Conservation (phyloP, 805 yeast genomes). For the Naumovozyma castellii region DNA sequence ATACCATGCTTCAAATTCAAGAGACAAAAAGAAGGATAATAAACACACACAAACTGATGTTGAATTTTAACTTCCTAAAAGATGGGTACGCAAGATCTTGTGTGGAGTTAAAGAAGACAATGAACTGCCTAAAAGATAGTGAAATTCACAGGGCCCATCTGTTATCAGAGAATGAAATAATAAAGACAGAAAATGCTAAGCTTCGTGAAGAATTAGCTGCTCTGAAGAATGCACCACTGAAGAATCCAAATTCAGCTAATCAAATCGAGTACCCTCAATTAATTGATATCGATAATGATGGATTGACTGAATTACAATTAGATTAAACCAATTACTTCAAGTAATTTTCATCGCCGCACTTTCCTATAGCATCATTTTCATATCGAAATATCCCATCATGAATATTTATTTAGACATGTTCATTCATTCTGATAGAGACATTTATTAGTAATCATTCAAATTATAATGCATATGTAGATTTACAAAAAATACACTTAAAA, state of each 20-base stretch:
- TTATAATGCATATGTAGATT: background rate
- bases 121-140: conserved; percentile 29
- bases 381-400: background rate
- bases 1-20: conserved; percentile 24
- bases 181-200: background rate
- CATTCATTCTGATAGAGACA: background rate
- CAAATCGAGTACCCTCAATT: background rate
- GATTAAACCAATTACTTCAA: background rate
- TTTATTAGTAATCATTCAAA: background rate
- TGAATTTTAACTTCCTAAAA: conserved; percentile 27
- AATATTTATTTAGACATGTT: background rate
- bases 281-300: background rate
- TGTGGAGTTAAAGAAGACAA: conserved; percentile 26
- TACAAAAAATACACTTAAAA: too few species aligned
- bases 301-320: background rate
- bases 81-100: conserved; percentile 29
- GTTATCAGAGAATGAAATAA: conserved; percentile 29
- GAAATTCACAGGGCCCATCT: conserved; percentile 32
- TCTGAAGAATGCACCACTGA: background rate
- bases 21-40: conserved; percentile 28
- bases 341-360: too few species aligned
- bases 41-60: conserved; percentile 26
- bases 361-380: background rate
- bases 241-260: background rate
- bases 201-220: background rate